Base-by-base conservation (phyloP, 148 eudicot species). In the Camellia granthamiana region DNA sequence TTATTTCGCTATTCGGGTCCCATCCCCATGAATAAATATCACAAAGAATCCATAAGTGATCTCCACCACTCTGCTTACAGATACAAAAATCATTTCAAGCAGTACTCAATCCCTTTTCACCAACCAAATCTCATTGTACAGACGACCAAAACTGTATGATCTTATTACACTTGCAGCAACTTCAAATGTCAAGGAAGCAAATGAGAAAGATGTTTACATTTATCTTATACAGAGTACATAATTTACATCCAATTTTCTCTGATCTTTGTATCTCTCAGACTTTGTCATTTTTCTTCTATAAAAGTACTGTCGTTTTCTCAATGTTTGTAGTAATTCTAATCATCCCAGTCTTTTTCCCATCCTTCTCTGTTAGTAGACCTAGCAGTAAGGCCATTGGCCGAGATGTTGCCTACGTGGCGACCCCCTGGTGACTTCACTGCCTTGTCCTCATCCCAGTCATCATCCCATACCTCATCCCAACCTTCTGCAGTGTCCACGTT, bases 391-490 rank as follows among this genome's bases (percentile, higher is more conserved):
- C 97, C 97, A 83, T 89, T 93, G 10, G 95, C 90, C 2, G 98
- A 93, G 68, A 93, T 82, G 72, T 80, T 90, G 43, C 84, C 88
- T 23, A 68, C 54, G 52, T 68, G 81, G 30, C 54, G 86, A 5
- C 83, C 90, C 68, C 90, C 88, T 3, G 96, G 92, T 61, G 98
- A 86, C 87, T 77, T 90, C 78, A 90, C 93, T 7, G 93, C 91
- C 75, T 82, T 87, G 38, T 90, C 94, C 69, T 91, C 97, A 44
- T 91, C 98, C 98, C 97, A 95, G 56, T 90, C 98, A 80, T 93
- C 94, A 66, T 93, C 98, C 98, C 98, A 95, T 15, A 84, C 96
- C 71, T 90, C 89, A 79, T 95, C 97, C 98, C 98, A 95, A 42
- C 97, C 98, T 62, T 95, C 91, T 16, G 88, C 89, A 70, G 90